Evolutionary conservation across 495 filamentous ascomycete species (phyloP).

Genomic region (Talaromyces stipitatus): DNA sequence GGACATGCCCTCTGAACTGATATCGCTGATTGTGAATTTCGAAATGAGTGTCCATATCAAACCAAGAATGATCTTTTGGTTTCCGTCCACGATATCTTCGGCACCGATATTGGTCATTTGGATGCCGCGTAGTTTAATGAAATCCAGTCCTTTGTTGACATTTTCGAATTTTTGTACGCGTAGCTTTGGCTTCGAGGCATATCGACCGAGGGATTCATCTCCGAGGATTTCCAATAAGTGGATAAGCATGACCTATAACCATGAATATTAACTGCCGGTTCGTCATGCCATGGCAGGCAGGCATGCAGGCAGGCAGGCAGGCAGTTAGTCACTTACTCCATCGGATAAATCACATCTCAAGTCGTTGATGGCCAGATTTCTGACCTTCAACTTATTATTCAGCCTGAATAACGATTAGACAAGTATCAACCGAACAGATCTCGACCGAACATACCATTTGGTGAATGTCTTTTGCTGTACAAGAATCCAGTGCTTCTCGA

Average conservation of each 20-base stretch:
- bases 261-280: too few relatives aligned
- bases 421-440: not conserved
- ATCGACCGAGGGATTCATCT: constrained; percentile 87
- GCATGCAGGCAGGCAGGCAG: too few relatives aligned
- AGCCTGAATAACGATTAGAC: constrained; percentile 50
- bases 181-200: constrained; percentile 90
- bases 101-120: constrained; percentile 98
- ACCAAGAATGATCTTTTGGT: constrained; percentile 93
- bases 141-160: constrained; percentile 91
- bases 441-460: constrained; percentile 62
- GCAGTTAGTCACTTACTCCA: constrained; percentile 56
- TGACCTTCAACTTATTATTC: constrained; percentile 81
- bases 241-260: constrained; percentile 73
- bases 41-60: constrained; percentile 97
- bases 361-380: constrained; percentile 70
- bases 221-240: constrained; percentile 95
- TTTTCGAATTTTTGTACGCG: constrained; percentile 98
- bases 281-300: too few relatives aligned
- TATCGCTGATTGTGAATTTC: constrained; percentile 95
- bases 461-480: constrained; percentile 99
- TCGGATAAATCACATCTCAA: constrained; percentile 84
- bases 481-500: constrained; percentile 87
- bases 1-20: constrained; percentile 95
- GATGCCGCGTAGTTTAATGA: constrained; percentile 82
- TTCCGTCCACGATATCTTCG: constrained; percentile 97